phyloP scores from a whole-genome alignment of 352 stramenopile genomes.

The Phytophthora capsici region DNA sequence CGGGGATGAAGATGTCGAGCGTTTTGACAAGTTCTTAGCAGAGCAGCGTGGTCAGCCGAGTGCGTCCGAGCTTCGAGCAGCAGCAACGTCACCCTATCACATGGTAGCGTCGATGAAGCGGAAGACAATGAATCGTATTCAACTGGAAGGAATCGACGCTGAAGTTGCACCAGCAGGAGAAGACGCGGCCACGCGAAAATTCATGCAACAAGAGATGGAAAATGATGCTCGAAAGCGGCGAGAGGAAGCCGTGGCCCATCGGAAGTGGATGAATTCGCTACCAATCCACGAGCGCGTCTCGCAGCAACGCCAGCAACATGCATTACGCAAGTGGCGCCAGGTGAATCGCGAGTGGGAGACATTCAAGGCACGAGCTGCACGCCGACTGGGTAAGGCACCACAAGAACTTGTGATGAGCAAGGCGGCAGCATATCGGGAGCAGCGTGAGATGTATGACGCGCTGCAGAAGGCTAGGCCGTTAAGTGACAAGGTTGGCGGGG shows the following conservation, averaged over 20 bases:
- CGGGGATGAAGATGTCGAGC: conserved; percentile 55
- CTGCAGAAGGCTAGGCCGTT: conserved; percentile 88
- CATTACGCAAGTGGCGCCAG: conserved; percentile 70
- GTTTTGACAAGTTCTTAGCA: conserved; percentile 64
- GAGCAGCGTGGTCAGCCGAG: conserved; percentile 44
- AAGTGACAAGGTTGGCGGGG: conserved; percentile 85
- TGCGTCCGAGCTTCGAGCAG: conserved; percentile 37
- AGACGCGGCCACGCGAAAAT: conserved; percentile 19
- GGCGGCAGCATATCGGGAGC: conserved; percentile 84
- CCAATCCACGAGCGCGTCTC: conserved; percentile 75
- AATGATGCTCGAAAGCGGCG: conserved; percentile 50
- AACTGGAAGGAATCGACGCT: conserved; percentile 18
- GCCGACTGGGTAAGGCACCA: conserved; percentile 66
- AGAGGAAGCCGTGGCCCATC: conserved; percentile 52
- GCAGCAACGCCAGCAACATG: conserved; percentile 73
- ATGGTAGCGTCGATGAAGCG: conserved; percentile 46
- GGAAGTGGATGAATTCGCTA: conserved; percentile 72
- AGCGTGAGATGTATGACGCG: conserved; percentile 91
- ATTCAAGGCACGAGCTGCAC: conserved; percentile 68
- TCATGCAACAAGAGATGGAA: conserved; percentile 40
- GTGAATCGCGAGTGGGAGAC: conserved; percentile 74
- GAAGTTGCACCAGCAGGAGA: background rate
- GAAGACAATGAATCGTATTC: conserved; percentile 40
- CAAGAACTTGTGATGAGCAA: conserved; percentile 88
- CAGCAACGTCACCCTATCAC: conserved; percentile 24